Evolutionary conservation across 1,139 yeast species (phyloP), one percentile per base, ranked within the genome.

Genomic region (Trichomonascaceae sp.): DNA sequence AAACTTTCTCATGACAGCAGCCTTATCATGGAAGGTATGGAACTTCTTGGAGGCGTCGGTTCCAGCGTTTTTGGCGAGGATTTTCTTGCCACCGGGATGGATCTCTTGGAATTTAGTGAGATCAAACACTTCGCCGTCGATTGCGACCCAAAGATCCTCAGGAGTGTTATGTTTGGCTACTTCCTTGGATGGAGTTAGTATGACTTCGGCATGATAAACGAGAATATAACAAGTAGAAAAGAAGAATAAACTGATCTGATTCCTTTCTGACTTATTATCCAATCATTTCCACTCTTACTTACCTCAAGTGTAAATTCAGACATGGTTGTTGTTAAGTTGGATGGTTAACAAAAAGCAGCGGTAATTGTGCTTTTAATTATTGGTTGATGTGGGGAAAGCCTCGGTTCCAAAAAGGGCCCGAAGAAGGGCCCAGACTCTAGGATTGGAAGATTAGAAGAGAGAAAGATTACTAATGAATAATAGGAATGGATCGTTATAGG

Each of bases 51-150:
- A 83, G 6, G 96, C 97, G 69, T 93, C 98, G 66, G 83, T 84
- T 20, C 98, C 98, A 8, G 96, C 97, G 63, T 84, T 87, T 57
- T 80, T 79, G 49, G 83, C 70, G 50, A 93, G 81, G 45, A 93
- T 83, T 53, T 79, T 78, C 63, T 80, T 82, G 5, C 98, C 98
- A 59, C 98, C 98, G 2, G 96, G 96, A 73, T 93, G 99, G 70
- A 87, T 96, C 60, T 89, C 93, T 63, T 90, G 77, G 74, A 89
- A 93, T 60, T 78, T 76, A 53, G 96, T 77, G 58, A 89, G 83
- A 71, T 91, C 95, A 73, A 87, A 93, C 0, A 87, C 84, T 5
- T 83, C 82, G 47, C 89, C 95, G 62, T 90, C 84, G 71, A 88
- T 84, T 61, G 87, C 83, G 70, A 91, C 79, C 96, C 97, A 91